Percentiles rank a stretch among this genome's conserved stretches.
phyloP scores from a whole-genome alignment of 805 yeast species.

The Pichia scutulata region DNA sequence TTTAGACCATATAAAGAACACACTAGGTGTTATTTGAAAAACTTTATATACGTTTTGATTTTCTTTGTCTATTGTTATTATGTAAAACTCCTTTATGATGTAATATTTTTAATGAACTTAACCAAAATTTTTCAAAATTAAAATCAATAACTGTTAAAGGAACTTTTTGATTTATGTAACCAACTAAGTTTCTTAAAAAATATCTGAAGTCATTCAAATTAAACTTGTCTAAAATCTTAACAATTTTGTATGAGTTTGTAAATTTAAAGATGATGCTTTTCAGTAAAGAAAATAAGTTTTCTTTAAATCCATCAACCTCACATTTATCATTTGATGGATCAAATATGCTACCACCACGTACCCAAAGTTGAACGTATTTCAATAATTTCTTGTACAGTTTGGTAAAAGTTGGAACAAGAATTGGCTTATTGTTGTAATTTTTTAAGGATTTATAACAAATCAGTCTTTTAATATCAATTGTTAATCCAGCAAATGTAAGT shows the following conservation, averaged over 20 bases:
- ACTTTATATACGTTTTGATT: background rate
- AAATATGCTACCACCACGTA: slow-evolving; percentile 3
- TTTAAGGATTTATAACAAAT: slow-evolving; percentile 28
- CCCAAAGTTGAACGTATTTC: slow-evolving; percentile 5
- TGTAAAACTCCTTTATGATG: slow-evolving; percentile 3
- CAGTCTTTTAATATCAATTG: slow-evolving; percentile 28
- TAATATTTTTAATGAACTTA: background rate
- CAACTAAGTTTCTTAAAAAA: slow-evolving; percentile 4
- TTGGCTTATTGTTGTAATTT: slow-evolving; percentile 11
- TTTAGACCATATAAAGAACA: slow-evolving; percentile 56
- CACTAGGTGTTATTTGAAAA: slow-evolving; percentile 24
- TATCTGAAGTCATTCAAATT: background rate
- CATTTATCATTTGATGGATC: slow-evolving; percentile 15
- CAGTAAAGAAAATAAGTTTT: slow-evolving; percentile 14
- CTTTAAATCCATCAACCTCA: slow-evolving; percentile 12
- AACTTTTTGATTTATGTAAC: background rate
- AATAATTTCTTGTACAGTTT: slow-evolving; percentile 16
- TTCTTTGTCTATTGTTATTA: background rate
- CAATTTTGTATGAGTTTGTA: slow-evolving; percentile 13
- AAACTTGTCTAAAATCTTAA: slow-evolving; percentile 9
- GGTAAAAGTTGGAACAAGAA: slow-evolving; percentile 9
- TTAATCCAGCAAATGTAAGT: slow-evolving; percentile 37
- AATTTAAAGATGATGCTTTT: slow-evolving; percentile 16
- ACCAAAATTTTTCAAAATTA: background rate
- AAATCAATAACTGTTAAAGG: background rate